Base-by-base conservation (phyloP, 2,329 filamentous ascomycete genomes). In the Rachicladosporium sp. region DNA sequence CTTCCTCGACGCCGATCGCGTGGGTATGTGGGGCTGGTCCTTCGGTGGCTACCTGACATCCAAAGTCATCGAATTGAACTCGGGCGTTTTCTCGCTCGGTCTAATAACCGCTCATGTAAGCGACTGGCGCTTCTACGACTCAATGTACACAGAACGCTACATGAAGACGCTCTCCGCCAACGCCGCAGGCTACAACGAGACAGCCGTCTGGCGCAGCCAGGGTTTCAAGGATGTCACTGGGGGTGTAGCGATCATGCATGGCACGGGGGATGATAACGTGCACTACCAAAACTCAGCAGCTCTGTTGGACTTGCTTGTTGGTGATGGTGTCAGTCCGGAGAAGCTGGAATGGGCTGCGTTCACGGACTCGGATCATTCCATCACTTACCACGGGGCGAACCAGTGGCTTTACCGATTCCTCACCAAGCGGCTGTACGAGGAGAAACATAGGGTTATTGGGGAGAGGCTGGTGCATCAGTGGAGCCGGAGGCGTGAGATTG, bases 101-200 rank as follows among this genome's bases (percentile, higher is more conserved):
- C 58, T 82, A 7, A 76, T 79, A 48, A 76, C 75, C 0, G 78
- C 78, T 0, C 78, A 78, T 0, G 77, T 82, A 0, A 68, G 67
- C 2, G 79, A 83, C 59, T 82, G 76, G 75, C 70, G 77, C 1
- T 76, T 82, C 61, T 83, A 83, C 57, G 78, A 83, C 56, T 72
- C 68, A 40, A 73, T 82, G 65, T 83, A 82, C 55, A 81, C 79
- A 0, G 79, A 83, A 57, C 70, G 79, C 7, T 83, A 80, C 61
- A 82, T 83, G 78, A 80, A 81, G 60, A 73, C 67, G 1, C 66
- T 70, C 1, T 59, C 63, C 3, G 58, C 61, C 31, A 82, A 82
- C 51, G 61, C 59, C 0, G 71, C 58, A 0, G 78, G 77, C 23
- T 83, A 83, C 60, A 69, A 71, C 42, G 63, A 65, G 37, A 74